These are phyloP conservation scores for Coffea canephora DNA, from an alignment of 257 asterid species.

Conservation along the genomic window DNA sequence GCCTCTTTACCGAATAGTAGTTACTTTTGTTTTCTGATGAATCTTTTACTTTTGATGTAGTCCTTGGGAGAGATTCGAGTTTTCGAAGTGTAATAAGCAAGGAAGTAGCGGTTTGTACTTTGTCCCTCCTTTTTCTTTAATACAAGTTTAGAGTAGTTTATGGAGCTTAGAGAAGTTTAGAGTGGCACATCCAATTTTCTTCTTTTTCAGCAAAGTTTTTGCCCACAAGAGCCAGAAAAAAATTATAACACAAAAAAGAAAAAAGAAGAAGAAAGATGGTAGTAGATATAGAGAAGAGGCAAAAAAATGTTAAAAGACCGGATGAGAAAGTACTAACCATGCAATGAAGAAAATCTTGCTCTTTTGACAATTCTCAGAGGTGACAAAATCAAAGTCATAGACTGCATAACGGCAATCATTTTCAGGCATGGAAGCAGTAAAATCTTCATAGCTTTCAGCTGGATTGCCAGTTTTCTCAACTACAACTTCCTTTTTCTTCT, in stretches of 20 bases:
- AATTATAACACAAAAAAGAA: too few species aligned
- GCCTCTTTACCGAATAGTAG: neutral
- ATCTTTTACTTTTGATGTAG: neutral
- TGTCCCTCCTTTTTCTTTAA: neutral
- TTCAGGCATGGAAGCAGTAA: conserved; percentile 56
- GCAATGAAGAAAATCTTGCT: conserved; percentile 82
- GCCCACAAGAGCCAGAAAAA: too few species aligned
- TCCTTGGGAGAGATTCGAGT: neutral
- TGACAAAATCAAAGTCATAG: conserved; percentile 66
- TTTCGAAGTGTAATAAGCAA: neutral
- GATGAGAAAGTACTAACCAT: conserved; percentile 38
- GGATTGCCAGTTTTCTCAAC: conserved; percentile 65
- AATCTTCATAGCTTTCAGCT: conserved; percentile 49
- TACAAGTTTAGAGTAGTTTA: neutral
- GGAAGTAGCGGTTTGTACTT: neutral
- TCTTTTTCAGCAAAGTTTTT: too few species aligned
- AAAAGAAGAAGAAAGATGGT: neutral
- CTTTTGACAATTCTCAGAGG: conserved; percentile 67
- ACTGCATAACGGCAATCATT: conserved; percentile 64
- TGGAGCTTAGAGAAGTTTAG: too few species aligned
- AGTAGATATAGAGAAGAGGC: neutral
- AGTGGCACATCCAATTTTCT: too few species aligned
- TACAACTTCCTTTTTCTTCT: conserved; percentile 55
- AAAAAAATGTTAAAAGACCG: neutral
- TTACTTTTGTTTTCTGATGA: neutral